Evolutionary conservation across 1,284 basidiomycete genomes (phyloP).

Genomic region (Trichosporon asahii): DNA sequence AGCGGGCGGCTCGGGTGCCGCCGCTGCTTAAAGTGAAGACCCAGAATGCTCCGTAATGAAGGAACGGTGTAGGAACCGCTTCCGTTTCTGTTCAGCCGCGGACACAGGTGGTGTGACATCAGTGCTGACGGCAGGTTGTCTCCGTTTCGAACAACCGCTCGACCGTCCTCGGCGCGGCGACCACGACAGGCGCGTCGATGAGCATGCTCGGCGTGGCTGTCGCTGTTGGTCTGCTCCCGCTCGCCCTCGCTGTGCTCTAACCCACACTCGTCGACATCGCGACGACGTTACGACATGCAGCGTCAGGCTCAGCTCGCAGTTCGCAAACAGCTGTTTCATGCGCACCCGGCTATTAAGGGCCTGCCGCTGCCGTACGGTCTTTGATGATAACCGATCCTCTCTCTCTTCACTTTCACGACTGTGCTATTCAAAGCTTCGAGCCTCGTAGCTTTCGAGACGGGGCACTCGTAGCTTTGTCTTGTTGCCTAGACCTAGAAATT

Average conservation of each 20-base stretch:
- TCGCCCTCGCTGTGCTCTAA: not conserved
- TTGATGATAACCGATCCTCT: not conserved
- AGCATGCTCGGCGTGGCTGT: constrained; percentile 2
- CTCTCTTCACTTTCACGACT: not conserved
- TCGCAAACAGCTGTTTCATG: not conserved
- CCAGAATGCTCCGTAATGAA: not conserved
- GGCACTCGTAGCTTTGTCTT: not conserved
- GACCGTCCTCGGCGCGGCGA: constrained; percentile 12
- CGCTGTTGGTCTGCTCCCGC: not conserved
- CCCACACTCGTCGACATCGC: not conserved
- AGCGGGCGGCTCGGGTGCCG: not conserved
- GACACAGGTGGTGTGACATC: not conserved
- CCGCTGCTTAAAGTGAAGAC: not conserved
- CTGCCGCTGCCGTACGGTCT: not conserved
- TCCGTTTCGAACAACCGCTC: constrained; percentile 17
- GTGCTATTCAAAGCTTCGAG: not conserved
- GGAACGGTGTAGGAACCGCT: not conserved
- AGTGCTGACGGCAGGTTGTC: constrained; percentile 12
- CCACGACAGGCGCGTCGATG: not conserved
- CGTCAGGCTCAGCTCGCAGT: not conserved
- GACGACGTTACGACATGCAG: too few species aligned
- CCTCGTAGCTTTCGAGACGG: not conserved
- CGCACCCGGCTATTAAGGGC: not conserved
- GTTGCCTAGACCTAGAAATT: not conserved
- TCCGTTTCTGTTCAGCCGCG: not conserved